A percentile compares a stretch with the other conserved stretches of the same genome.
Evolutionary conservation across 140 eudicot species (phyloP).

Genomic region (Flaveria floridana): DNA sequence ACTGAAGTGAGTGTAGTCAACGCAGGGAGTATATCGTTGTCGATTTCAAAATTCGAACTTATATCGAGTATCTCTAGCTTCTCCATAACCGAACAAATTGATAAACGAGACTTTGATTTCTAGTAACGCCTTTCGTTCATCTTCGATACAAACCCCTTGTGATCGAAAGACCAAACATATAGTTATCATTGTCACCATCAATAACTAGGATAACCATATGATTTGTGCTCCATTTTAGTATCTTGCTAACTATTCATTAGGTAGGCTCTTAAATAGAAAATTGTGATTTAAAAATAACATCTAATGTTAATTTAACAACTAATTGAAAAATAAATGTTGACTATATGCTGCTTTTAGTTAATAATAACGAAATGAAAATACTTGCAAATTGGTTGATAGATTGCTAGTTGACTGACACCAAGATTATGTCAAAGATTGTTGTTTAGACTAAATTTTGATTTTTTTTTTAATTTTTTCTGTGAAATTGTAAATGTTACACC

Average conservation of each 20-base stretch:
- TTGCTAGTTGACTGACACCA: too few species aligned
- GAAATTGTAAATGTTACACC: neutral
- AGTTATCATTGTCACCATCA: neutral
- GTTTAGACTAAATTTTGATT: neutral
- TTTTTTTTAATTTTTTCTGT: too few species aligned
- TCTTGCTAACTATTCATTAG: neutral
- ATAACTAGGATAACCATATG: neutral
- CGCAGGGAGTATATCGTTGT: slow-evolving; percentile 2
- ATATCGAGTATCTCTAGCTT: slow-evolving; percentile 24
- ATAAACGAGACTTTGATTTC: slow-evolving; percentile 21
- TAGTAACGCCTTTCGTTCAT: slow-evolving; percentile 23
- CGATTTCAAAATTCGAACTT: neutral
- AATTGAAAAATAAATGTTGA: neutral
- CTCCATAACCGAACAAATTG: slow-evolving; percentile 1
- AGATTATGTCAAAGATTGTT: neutral
- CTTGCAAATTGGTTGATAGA: too few species aligned
- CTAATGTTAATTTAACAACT: neutral
- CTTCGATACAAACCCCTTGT: slow-evolving; percentile 29
- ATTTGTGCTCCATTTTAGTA: neutral
- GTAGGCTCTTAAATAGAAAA: neutral
- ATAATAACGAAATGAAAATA: too few species aligned
- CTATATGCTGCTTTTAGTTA: too few species aligned
- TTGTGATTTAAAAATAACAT: too few species aligned
- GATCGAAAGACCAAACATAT: neutral
- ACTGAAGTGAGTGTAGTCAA: slow-evolving; percentile 28